These are phyloP conservation scores for Brassica hybrid DNA, from an alignment of 441 rosid species.

Conservation along the genomic window DNA sequence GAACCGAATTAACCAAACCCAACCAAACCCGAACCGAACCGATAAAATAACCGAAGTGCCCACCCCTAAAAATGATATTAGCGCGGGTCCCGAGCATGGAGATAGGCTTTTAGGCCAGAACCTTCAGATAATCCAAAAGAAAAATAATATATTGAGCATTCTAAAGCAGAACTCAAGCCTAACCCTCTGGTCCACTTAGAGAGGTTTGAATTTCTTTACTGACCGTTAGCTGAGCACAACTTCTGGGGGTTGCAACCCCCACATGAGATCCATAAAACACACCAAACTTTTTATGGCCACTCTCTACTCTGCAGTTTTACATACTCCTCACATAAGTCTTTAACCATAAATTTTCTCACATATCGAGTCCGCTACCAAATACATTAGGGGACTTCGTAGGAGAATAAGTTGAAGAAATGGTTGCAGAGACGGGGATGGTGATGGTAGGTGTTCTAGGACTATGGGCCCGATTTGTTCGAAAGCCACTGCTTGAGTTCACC, in stretches of 20 bases:
- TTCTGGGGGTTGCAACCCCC: background rate
- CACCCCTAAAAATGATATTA: no score
- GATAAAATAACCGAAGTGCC: no score
- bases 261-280: background rate
- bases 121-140: no score
- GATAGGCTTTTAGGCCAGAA: no score
- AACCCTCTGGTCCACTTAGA: background rate
- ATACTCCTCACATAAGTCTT: background rate
- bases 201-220: background rate
- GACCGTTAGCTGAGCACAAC: background rate
- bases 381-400: background rate
- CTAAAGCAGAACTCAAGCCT: background rate
- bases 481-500: slow-evolving; percentile 1
- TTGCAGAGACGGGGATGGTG: no score
- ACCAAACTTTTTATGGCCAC: no score
- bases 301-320: background rate
- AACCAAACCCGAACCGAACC: no score
- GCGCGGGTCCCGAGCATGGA: no score
- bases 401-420: background rate
- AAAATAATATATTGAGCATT: background rate
- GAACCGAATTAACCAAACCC: no score
- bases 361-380: background rate
- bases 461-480: background rate
- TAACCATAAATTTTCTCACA: background rate
- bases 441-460: background rate